Evolutionary conservation across 441 rosid species (phyloP).

Genomic region (Monsonia emarginata): DNA sequence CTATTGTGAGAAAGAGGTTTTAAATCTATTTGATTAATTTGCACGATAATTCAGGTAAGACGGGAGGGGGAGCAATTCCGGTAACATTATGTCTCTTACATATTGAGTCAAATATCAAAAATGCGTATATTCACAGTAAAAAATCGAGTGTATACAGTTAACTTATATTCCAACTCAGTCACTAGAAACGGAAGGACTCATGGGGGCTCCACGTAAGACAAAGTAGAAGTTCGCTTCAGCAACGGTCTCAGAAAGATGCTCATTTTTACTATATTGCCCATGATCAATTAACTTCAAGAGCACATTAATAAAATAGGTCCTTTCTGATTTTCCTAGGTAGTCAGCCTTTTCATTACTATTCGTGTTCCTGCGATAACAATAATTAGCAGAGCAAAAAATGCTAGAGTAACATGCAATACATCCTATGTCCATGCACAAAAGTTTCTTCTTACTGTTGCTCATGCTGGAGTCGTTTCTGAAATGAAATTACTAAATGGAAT

Average conservation of each 20-base stretch:
- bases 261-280: constrained; percentile 98
- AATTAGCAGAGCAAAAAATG: constrained; percentile 21
- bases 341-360: constrained; percentile 29
- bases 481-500: constrained; percentile 62
- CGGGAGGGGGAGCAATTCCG: too few relatives aligned
- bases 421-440: constrained; percentile 15
- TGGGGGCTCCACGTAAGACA: constrained; percentile 93
- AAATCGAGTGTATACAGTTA: background rate
- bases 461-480: constrained; percentile 83
- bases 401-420: constrained; percentile 13
- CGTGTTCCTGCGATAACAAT: constrained; percentile 40
- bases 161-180: background rate
- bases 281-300: constrained; percentile 83
- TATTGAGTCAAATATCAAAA: too few relatives aligned
- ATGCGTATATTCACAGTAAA: too few relatives aligned
- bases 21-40: too few relatives aligned
- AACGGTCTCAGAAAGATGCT: constrained; percentile 96
- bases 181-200: constrained; percentile 88
- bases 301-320: constrained; percentile 60
- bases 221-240: constrained; percentile 89
- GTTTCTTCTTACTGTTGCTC: constrained; percentile 72
- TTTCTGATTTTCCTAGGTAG: constrained; percentile 62
- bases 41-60: too few relatives aligned
- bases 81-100: too few relatives aligned
- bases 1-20: too few relatives aligned